Percentiles rank a stretch among this genome's conserved stretches.
Conservation (phyloP, 306 rosid species). For the Cicer pinnatifidum region DNA sequence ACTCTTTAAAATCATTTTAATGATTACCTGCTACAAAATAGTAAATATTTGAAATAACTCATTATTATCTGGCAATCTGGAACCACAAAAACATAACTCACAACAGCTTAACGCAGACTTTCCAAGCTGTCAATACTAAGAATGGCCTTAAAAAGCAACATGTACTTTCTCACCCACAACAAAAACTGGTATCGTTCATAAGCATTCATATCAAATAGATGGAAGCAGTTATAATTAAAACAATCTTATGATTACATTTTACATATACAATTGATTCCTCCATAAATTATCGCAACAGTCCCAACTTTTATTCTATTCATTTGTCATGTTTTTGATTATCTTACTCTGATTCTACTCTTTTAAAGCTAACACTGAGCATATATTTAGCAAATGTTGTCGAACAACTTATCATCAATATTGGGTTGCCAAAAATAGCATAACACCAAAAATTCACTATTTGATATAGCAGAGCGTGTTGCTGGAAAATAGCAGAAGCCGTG, state of each 20-base stretch:
- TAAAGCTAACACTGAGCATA: not conserved
- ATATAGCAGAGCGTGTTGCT: not conserved
- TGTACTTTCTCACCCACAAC: conserved; percentile 7
- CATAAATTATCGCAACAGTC: not conserved
- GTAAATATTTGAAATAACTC: too few relatives aligned
- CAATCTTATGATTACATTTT: not conserved
- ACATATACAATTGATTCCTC: conserved; percentile 6
- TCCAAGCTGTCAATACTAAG: not conserved
- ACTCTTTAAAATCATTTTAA: not conserved
- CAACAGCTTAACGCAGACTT: conserved; percentile 5
- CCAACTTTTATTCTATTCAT: not conserved
- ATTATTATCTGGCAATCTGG: not conserved
- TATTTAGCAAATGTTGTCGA: not conserved
- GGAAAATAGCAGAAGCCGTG: not conserved
- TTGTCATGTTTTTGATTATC: not conserved
- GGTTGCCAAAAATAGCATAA: conserved; percentile 12
- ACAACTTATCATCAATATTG: too few relatives aligned
- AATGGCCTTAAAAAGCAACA: not conserved
- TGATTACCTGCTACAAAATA: too few relatives aligned
- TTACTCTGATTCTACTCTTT: conserved; percentile 7
- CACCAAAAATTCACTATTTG: not conserved
- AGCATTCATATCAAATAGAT: not conserved
- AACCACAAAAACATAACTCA: not conserved
- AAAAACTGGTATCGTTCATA: conserved; percentile 9
- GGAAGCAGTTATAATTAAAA: not conserved